phyloP scores from a whole-genome alignment of 2,329 filamentous ascomycete genomes.

The Sclerotinia trifoliorum region DNA sequence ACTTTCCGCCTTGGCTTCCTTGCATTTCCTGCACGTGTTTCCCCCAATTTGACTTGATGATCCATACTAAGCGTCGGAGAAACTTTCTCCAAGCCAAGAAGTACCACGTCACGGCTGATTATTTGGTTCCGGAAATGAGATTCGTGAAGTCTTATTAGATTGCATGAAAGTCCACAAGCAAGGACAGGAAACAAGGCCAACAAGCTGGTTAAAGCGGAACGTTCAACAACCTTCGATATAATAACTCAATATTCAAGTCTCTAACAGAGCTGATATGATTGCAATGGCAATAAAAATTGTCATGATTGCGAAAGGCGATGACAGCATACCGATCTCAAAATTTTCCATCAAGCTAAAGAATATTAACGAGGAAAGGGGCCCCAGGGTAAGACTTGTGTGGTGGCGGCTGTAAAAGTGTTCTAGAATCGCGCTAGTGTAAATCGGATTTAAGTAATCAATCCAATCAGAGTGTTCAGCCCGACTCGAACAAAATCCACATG shows the following conservation, averaged over 20 bases:
- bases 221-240: background rate
- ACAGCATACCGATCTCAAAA: background rate
- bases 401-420: background rate
- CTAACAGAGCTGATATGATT: too few species aligned
- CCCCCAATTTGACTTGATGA: background rate
- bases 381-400: background rate
- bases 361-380: background rate
- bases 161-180: background rate
- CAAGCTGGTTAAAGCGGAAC: background rate
- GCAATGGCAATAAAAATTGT: background rate
- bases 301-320: background rate
- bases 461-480: conserved; percentile 3
- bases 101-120: too few species aligned
- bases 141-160: background rate
- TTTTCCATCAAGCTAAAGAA: background rate
- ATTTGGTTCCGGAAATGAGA: background rate
- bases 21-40: background rate
- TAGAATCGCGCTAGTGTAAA: background rate
- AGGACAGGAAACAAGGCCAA: background rate
- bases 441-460: background rate
- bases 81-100: background rate
- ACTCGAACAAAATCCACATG: background rate
- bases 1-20: conserved; percentile 18
- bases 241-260: background rate
- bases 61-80: conserved; percentile 1